These are phyloP conservation scores for Peronosclerospora sorghi DNA, from an alignment of 352 stramenopile species.

Conservation along the genomic window DNA sequence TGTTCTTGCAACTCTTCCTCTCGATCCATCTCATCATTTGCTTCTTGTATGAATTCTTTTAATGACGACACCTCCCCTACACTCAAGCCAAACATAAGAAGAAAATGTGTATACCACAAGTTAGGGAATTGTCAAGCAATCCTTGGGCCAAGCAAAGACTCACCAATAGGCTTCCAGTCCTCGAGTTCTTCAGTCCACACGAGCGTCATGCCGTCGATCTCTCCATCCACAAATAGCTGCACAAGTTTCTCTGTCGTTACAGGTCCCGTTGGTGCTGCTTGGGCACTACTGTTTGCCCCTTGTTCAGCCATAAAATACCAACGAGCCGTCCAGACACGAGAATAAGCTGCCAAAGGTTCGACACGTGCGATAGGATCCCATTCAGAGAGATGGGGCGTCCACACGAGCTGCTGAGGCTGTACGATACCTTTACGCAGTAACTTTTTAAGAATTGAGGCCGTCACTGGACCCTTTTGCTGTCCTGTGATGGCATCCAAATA, in stretches of 20 bases:
- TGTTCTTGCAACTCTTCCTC: slow-evolving; percentile 38
- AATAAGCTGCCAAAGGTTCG: slow-evolving; percentile 45
- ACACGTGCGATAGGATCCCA: slow-evolving; percentile 37
- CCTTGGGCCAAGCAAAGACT: too few species aligned
- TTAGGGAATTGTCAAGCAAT: too few species aligned
- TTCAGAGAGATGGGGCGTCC: slow-evolving; percentile 47
- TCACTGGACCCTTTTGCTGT: slow-evolving; percentile 59
- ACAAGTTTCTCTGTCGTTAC: slow-evolving; percentile 46
- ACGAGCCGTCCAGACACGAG: slow-evolving; percentile 32
- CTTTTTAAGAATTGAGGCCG: slow-evolving; percentile 45
- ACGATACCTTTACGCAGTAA: slow-evolving; percentile 54
- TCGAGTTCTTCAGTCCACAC: slow-evolving; percentile 45
- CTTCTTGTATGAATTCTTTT: slow-evolving; percentile 65
- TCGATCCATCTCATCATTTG: slow-evolving; percentile 48
- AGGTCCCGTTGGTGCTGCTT: slow-evolving; percentile 22
- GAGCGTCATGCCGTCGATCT: slow-evolving; percentile 63
- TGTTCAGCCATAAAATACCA: slow-evolving; percentile 58
- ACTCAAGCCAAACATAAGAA: not conserved
- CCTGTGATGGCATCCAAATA: slow-evolving; percentile 55
- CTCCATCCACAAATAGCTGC: slow-evolving; percentile 45
- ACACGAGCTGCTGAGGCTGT: slow-evolving; percentile 52
- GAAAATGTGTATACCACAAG: not conserved
- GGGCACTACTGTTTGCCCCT: not conserved
- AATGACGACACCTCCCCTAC: slow-evolving; percentile 40
- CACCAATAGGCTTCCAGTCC: slow-evolving; percentile 50